Evolutionary conservation across 2,329 filamentous ascomycete genomes (phyloP).

Genomic region (Tolypocladium nubicola): DNA sequence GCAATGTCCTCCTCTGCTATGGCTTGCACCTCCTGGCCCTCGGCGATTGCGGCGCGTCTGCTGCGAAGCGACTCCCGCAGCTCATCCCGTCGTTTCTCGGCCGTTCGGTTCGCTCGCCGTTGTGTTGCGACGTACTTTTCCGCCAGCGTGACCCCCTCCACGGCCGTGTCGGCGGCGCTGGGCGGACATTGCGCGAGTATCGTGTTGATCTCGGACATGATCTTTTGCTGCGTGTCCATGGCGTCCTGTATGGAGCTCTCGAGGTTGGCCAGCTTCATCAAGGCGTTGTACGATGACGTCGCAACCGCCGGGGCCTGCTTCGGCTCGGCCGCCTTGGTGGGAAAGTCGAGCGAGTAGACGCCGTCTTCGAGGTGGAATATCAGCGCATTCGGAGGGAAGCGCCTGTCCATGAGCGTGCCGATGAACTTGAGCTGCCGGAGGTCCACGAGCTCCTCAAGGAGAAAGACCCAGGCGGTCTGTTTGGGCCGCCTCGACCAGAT

Average conservation of each 20-base stretch:
- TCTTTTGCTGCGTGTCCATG: conserved; percentile 59
- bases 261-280: conserved; percentile 81
- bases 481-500: conserved; percentile 59
- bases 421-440: conserved; percentile 69
- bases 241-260: conserved; percentile 90
- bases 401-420: conserved; percentile 57
- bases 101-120: conserved; percentile 52
- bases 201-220: conserved; percentile 69
- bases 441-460: conserved; percentile 64
- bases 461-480: conserved; percentile 42
- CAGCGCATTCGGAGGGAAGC: conserved; percentile 71
- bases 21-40: conserved; percentile 49
- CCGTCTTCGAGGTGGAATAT: conserved; percentile 81
- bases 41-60: conserved; percentile 56
- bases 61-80: conserved; percentile 54
- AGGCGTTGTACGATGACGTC: conserved; percentile 74
- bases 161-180: conserved; percentile 34
- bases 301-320: conserved; percentile 40
- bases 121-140: conserved; percentile 50
- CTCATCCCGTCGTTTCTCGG: conserved; percentile 54
- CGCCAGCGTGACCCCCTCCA: conserved; percentile 37
- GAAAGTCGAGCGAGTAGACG: conserved; percentile 70
- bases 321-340: conserved; percentile 35
- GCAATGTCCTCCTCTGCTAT: conserved; percentile 50
- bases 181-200: conserved; percentile 32